Conservation (phyloP, 352 stramenopile genomes). For the Elongisporangium prolatum region DNA sequence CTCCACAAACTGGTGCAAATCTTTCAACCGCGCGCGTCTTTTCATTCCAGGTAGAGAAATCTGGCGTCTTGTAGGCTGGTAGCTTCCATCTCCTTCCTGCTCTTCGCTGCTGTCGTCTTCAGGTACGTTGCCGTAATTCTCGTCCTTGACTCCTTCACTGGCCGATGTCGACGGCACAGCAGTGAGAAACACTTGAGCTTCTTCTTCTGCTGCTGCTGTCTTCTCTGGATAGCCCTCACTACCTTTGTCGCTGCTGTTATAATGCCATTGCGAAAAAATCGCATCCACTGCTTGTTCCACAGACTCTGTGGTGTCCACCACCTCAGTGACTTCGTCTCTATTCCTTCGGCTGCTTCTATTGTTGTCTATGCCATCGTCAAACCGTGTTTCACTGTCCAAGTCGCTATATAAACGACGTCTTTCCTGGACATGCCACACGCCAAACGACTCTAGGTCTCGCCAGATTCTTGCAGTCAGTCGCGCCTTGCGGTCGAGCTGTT, state of each 20-base stretch:
- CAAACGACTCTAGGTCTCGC: conserved; percentile 50
- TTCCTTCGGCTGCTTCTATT: background rate
- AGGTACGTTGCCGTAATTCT: conserved; percentile 3
- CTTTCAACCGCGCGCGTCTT: conserved; percentile 44
- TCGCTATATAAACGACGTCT: background rate
- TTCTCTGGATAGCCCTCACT: background rate
- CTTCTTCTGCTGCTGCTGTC: background rate
- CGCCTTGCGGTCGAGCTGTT: conserved; percentile 21
- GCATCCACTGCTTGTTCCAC: conserved; percentile 45
- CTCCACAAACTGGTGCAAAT: conserved; percentile 60
- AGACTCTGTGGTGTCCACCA: conserved; percentile 17
- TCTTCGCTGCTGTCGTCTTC: conserved; percentile 17
- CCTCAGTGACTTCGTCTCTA: conserved; percentile 6
- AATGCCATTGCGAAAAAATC: conserved; percentile 57
- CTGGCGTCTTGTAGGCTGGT: conserved; percentile 6
- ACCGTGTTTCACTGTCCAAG: background rate
- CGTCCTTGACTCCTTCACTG: background rate
- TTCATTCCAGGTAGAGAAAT: conserved; percentile 33
- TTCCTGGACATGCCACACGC: conserved; percentile 40
- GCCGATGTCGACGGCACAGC: conserved; percentile 11
- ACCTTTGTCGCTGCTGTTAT: conserved; percentile 8
- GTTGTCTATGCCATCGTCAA: background rate
- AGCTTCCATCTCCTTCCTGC: conserved; percentile 6
- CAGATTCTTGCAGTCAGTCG: conserved; percentile 45
- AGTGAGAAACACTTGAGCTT: conserved; percentile 11